Percentiles rank a stretch among this genome's conserved stretches.
Evolutionary conservation across 345 rosid species (phyloP).

Genomic region (Chamaenerion angustifolium): DNA sequence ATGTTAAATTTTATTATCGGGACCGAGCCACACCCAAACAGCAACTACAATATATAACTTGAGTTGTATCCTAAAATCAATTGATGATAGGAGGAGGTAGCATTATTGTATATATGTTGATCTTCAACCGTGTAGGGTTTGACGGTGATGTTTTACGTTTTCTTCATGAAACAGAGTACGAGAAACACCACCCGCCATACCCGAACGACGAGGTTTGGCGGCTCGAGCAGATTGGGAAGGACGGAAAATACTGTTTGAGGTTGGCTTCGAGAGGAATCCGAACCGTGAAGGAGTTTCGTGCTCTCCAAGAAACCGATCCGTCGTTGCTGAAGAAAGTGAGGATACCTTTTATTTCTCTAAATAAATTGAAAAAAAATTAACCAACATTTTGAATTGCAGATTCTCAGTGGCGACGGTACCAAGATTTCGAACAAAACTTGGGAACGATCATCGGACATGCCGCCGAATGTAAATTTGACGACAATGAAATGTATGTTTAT

Average conservation of each 20-base stretch:
- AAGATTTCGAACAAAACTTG: constrained; percentile 30
- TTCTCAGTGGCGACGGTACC: constrained; percentile 12
- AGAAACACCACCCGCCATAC: constrained; percentile 68
- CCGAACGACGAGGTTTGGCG: constrained; percentile 62
- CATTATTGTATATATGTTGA: too few relatives aligned
- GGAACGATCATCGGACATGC: constrained; percentile 59
- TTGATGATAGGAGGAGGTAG: too few relatives aligned
- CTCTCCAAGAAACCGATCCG: constrained; percentile 6
- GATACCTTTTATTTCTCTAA: not conserved
- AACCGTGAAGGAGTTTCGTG: constrained; percentile 28
- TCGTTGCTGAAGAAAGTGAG: constrained; percentile 31
- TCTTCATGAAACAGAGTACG: constrained; percentile 32
- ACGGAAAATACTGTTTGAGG: constrained; percentile 29
- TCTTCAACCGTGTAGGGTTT: too few relatives aligned
- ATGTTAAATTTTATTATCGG: too few relatives aligned
- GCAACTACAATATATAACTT: too few relatives aligned
- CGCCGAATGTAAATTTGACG: constrained; percentile 30
- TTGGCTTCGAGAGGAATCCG: constrained; percentile 12
- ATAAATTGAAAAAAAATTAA: too few relatives aligned
- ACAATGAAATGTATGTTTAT: constrained; percentile 28
- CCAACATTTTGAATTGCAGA: constrained; percentile 22
- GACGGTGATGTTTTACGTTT: not conserved
- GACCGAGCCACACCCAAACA: too few relatives aligned
- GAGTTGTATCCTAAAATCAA: too few relatives aligned
- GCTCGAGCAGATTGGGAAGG: constrained; percentile 56